phyloP scores from a whole-genome alignment of 2,329 filamentous ascomycete species.

The Ramichloridium luteum region DNA sequence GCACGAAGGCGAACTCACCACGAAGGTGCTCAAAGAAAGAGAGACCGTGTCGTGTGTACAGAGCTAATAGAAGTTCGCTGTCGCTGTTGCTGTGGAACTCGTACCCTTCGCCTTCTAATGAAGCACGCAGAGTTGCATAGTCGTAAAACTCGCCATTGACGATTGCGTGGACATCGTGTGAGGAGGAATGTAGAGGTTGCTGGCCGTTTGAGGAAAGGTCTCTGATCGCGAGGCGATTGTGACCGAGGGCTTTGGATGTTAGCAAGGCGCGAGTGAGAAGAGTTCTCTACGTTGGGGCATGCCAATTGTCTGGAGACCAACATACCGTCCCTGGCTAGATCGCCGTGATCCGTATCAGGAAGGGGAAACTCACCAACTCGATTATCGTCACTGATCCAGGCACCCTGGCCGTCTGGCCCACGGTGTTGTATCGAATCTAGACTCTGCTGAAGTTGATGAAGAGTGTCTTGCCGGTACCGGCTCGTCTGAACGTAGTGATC shows the following conservation, averaged over 20 bases:
- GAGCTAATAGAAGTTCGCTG: slow-evolving; percentile 41
- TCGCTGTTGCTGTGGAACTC: slow-evolving; percentile 37
- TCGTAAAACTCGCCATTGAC: slow-evolving; percentile 51
- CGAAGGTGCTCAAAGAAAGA: slow-evolving; percentile 37
- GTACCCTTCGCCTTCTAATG: slow-evolving; percentile 27
- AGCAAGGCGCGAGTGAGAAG: slow-evolving; percentile 12
- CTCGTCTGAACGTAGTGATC: not conserved
- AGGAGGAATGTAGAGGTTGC: slow-evolving; percentile 31
- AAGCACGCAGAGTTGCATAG: slow-evolving; percentile 33
- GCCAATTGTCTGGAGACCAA: too few relatives aligned
- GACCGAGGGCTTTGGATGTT: slow-evolving; percentile 30
- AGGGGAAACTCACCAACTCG: slow-evolving; percentile 29
- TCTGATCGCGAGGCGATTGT: slow-evolving; percentile 42
- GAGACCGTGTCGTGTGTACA: slow-evolving; percentile 39
- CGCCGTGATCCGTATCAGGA: slow-evolving; percentile 10
- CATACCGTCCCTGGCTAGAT: not conserved
- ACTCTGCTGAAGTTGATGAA: not conserved
- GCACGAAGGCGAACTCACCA: slow-evolving; percentile 43
- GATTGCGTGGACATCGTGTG: slow-evolving; percentile 38
- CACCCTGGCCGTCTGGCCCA: slow-evolving; percentile 35
- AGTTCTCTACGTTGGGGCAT: too few relatives aligned
- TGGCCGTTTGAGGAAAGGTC: slow-evolving; percentile 37
- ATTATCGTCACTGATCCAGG: slow-evolving; percentile 35
- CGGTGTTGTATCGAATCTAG: slow-evolving; percentile 4
- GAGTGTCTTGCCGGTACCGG: not conserved